Conservation (phyloP, 352 stramenopile genomes). For the Globisporangium perplexum region DNA sequence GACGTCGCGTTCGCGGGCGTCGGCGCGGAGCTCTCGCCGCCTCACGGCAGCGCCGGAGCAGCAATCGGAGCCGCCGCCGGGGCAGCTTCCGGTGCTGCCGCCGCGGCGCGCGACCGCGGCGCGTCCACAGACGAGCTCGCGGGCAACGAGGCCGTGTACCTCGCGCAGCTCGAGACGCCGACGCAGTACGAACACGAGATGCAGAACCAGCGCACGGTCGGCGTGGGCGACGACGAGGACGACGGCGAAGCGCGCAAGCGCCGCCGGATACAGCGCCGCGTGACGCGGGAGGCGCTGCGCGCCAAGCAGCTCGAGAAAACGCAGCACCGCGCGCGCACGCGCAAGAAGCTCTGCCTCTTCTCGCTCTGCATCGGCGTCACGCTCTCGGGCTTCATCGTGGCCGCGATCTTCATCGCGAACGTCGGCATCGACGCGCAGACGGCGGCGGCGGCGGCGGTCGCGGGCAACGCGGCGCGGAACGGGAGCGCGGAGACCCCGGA, state of each 20-base stretch:
- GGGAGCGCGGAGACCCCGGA: conserved; percentile 8
- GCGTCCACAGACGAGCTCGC: conserved; percentile 6
- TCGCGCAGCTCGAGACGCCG: conserved; percentile 19
- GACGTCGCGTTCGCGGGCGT: conserved; percentile 11
- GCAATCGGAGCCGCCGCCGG: too few relatives aligned
- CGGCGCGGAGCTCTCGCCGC: conserved; percentile 17
- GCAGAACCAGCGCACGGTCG: conserved; percentile 12
- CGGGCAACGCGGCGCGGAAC: conserved; percentile 11
- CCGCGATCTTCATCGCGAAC: conserved; percentile 51
- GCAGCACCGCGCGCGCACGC: conserved; percentile 42
- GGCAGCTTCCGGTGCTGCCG: neutral
- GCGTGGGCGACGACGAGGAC: conserved; percentile 13
- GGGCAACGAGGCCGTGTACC: conserved; percentile 14
- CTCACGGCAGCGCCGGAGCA: neutral
- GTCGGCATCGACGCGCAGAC: conserved; percentile 28
- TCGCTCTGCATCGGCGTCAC: conserved; percentile 49
- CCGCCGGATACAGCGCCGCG: conserved; percentile 36
- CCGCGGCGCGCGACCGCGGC: conserved; percentile 4
- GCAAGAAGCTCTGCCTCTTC: conserved; percentile 58
- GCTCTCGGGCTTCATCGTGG: conserved; percentile 53
- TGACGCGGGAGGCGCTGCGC: conserved; percentile 55
- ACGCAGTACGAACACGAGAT: conserved; percentile 5
- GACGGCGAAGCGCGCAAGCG: conserved; percentile 42
- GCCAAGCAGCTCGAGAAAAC: conserved; percentile 50
- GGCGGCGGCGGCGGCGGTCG: conserved; percentile 10